These are phyloP conservation scores for Flaveria brownii DNA, from an alignment of 129 eudicot genomes.

Conservation along the genomic window DNA sequence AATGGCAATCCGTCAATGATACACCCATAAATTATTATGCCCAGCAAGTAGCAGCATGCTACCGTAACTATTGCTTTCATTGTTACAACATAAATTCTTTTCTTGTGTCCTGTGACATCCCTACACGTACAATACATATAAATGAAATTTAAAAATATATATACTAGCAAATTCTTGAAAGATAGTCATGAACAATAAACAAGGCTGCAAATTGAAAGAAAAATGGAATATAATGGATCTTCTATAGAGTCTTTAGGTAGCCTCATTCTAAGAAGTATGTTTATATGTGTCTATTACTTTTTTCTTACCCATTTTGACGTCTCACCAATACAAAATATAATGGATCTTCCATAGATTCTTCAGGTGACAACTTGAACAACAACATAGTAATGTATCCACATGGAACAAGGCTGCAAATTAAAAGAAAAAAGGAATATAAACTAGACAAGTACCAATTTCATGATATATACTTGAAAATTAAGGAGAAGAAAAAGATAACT, in stretches of 20 bases:
- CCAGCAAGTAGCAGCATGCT: neutral
- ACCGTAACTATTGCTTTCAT: neutral
- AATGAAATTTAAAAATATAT: neutral
- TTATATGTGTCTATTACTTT: neutral
- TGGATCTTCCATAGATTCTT: constrained; percentile 3
- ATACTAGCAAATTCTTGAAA: neutral
- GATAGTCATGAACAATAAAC: neutral
- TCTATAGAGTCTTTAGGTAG: no score
- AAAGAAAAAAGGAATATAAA: neutral
- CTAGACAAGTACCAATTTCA: neutral
- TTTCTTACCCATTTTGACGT: neutral
- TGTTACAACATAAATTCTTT: neutral
- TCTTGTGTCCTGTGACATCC: constrained; percentile 4
- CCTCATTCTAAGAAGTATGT: neutral
- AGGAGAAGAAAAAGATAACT: neutral
- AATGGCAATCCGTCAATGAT: constrained; percentile 14
- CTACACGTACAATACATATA: neutral
- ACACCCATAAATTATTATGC: neutral
- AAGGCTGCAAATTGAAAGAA: no score
- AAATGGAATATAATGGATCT: no score
- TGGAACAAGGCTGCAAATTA: neutral
- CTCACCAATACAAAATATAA: neutral
- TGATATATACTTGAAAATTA: neutral
- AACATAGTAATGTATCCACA: constrained; percentile 10
- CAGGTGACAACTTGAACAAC: constrained; percentile 21